Conservation (phyloP, 2,329 filamentous ascomycete genomes). For the Talaromyces sp. region DNA sequence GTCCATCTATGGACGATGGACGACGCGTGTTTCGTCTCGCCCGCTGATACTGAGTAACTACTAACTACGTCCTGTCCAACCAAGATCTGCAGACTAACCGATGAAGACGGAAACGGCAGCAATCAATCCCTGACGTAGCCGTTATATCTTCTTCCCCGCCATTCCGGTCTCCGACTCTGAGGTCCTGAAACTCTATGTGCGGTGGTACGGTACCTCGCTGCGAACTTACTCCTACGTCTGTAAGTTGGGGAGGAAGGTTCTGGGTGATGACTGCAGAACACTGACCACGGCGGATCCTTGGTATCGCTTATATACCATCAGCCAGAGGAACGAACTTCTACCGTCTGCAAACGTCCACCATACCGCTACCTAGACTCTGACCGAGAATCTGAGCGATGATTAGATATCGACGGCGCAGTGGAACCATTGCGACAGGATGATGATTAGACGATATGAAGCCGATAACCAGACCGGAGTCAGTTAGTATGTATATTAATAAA, state of each 20-base stretch:
- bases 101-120: not conserved
- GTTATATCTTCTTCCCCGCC: slow-evolving; percentile 2
- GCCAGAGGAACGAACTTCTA: not conserved
- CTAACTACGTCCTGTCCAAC: too few species aligned
- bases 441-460: not conserved
- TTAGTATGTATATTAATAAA: too few species aligned
- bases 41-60: not conserved
- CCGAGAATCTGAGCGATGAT: not conserved
- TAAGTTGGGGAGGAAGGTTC: too few species aligned
- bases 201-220: not conserved
- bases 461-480: not conserved
- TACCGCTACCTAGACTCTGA: not conserved
- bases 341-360: not conserved
- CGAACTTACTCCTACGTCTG: not conserved
- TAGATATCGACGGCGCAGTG: not conserved
- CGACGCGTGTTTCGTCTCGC: not conserved
- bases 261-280: not conserved
- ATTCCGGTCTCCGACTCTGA: slow-evolving; percentile 2
- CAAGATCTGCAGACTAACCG: not conserved
- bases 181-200: not conserved
- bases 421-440: not conserved
- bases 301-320: not conserved
- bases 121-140: not conserved
- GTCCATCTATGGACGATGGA: too few species aligned
- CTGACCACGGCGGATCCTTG: not conserved